phyloP scores from a whole-genome alignment of 371 early-diverging fungal genomes.

The Mucor indicus region DNA sequence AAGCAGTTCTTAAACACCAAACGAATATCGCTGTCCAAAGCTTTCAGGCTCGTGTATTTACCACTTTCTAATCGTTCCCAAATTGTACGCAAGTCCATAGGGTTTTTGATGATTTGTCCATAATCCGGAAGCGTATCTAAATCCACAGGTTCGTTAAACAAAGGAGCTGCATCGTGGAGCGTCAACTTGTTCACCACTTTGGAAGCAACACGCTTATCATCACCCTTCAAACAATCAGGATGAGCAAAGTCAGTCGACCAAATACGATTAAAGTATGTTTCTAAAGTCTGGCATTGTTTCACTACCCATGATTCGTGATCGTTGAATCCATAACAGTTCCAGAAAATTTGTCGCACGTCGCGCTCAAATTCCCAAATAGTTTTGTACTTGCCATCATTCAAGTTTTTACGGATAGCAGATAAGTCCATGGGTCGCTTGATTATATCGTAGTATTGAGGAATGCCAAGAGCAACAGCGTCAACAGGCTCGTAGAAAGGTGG shows the following conservation, averaged over 20 bases:
- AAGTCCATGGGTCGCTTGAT: slow-evolving; percentile 98
- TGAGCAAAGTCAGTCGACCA: slow-evolving; percentile 42
- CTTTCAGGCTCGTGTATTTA: slow-evolving; percentile 43
- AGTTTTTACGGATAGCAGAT: slow-evolving; percentile 74
- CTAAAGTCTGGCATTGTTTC: slow-evolving; percentile 38
- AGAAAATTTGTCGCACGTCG: slow-evolving; percentile 68
- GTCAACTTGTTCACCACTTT: slow-evolving; percentile 39
- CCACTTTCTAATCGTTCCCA: slow-evolving; percentile 69
- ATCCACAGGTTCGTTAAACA: slow-evolving; percentile 90
- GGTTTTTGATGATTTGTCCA: slow-evolving; percentile 76
- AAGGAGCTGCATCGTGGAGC: slow-evolving; percentile 31
- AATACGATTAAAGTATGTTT: slow-evolving; percentile 37
- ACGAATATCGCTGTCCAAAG: slow-evolving; percentile 58
- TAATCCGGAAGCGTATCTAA: slow-evolving; percentile 88
- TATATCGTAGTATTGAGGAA: slow-evolving; percentile 87
- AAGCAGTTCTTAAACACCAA: slow-evolving; percentile 86
- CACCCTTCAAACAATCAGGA: slow-evolving; percentile 31
- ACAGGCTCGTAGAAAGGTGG: slow-evolving; percentile 58
- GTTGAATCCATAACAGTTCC: slow-evolving; percentile 94
- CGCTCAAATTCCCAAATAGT: slow-evolving; percentile 50
- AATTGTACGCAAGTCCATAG: slow-evolving; percentile 97
- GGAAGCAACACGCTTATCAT: slow-evolving; percentile 32
- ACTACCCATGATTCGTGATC: slow-evolving; percentile 56
- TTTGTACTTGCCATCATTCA: slow-evolving; percentile 57
- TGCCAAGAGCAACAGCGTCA: slow-evolving; percentile 78